A percentile compares a stretch with the other conserved stretches of the same genome.
Evolutionary conservation across 306 rosid genomes (phyloP).

Genomic region (Castanopsis chinensis): DNA sequence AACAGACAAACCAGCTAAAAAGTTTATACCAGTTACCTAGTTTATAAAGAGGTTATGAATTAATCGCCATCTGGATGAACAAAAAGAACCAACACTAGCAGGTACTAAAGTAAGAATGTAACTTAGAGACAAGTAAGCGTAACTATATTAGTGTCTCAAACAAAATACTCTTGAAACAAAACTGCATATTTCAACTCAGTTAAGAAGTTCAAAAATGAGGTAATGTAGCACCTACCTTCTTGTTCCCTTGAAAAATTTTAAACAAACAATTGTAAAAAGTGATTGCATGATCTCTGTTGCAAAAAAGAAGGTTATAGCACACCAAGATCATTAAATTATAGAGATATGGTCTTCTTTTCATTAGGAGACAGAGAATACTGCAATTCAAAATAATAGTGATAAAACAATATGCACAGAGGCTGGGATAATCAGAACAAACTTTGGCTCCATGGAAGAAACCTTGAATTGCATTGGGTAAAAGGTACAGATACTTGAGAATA

Average conservation of each 20-base stretch:
- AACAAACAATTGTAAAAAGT: background rate
- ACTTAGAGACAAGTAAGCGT: background rate
- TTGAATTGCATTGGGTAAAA: background rate
- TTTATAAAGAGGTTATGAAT: background rate
- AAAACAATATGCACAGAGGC: background rate
- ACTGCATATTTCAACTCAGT: background rate
- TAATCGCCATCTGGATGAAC: background rate
- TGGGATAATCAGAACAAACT: background rate
- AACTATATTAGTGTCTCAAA: background rate
- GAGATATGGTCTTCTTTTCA: background rate
- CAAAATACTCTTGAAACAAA: background rate
- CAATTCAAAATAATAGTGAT: background rate
- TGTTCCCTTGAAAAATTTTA: background rate
- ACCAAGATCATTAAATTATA: background rate
- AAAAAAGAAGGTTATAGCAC: background rate
- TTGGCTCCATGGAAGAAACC: background rate
- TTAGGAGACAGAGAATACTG: background rate
- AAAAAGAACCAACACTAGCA: constrained; percentile 1
- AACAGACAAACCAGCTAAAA: constrained; percentile 3
- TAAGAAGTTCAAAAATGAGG: background rate
- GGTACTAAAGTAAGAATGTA: background rate
- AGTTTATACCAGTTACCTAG: constrained; percentile 3
- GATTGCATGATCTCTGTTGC: background rate
- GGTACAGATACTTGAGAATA: background rate
- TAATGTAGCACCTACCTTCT: constrained; percentile 1